Evolutionary conservation across 106 monocot genomes (phyloP).

Genomic region (Hemerocallis citrina): DNA sequence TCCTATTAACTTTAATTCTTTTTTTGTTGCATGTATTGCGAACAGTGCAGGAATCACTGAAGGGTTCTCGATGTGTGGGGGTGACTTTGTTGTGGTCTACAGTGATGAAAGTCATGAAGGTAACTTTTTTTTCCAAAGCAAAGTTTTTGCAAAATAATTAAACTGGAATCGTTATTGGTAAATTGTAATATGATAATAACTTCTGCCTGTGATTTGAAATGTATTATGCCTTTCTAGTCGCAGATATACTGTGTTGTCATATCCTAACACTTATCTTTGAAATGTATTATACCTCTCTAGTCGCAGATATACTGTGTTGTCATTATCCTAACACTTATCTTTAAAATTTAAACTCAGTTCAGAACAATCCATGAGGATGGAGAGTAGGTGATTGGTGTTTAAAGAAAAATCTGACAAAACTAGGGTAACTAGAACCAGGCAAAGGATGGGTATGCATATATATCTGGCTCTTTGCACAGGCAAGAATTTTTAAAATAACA

Average conservation of each 20-base stretch:
- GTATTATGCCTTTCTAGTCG: neutral
- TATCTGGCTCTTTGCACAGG: no score
- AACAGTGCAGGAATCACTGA: constrained; percentile 95
- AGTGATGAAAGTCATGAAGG: constrained; percentile 78
- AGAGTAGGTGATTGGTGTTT: neutral
- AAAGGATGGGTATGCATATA: neutral
- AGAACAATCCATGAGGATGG: neutral
- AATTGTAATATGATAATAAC: neutral
- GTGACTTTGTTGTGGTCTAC: constrained; percentile 99
- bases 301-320: no score
- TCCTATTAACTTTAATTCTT: neutral
- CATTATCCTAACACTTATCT: neutral
- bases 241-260: no score
- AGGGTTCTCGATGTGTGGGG: constrained; percentile 99
- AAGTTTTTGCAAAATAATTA: neutral
- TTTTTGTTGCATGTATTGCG: neutral
- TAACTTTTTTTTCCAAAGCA: constrained; percentile 14
- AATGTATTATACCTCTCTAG: no score
- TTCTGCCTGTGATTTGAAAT: neutral
- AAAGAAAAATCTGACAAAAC: neutral
- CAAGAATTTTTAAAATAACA: no score
- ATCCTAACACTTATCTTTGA: neutral
- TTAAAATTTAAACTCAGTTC: neutral
- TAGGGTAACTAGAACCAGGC: neutral
- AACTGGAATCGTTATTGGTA: neutral